Conservation (phyloP, 805 yeast genomes). For the Candida germanica region DNA sequence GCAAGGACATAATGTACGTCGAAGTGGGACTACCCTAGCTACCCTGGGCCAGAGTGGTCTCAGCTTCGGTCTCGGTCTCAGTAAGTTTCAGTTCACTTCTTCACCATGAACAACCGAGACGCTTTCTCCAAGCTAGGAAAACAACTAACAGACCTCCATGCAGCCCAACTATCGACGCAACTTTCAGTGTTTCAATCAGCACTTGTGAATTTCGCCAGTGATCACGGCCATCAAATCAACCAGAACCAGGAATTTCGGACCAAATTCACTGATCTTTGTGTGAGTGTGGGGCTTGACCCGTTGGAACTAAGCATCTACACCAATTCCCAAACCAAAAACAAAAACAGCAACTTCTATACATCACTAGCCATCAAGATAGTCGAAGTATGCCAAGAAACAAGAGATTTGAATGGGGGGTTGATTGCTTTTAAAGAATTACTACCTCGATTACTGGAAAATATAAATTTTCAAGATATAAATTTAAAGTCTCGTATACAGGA, state of each 20-base stretch:
- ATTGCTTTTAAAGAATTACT: conserved; percentile 52
- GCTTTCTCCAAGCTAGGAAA: conserved; percentile 51
- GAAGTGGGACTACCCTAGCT: too few relatives aligned
- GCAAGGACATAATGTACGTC: too few relatives aligned
- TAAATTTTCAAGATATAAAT: too few relatives aligned
- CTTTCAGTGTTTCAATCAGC: conserved; percentile 74
- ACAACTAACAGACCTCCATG: conserved; percentile 49
- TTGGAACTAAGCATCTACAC: conserved; percentile 37
- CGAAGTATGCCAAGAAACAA: conserved; percentile 68
- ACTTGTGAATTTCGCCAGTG: conserved; percentile 67
- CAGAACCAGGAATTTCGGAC: conserved; percentile 61
- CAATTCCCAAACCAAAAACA: conserved; percentile 30
- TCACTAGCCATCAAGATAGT: conserved; percentile 72
- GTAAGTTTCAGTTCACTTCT: too few relatives aligned
- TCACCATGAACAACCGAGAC: conserved; percentile 22
- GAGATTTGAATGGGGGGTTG: conserved; percentile 79
- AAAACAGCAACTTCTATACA: conserved; percentile 52
- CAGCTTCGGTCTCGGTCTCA: too few relatives aligned
- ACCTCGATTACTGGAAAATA: conserved; percentile 18
- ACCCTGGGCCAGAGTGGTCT: too few relatives aligned
- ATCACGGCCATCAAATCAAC: conserved; percentile 65
- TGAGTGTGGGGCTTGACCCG: conserved; percentile 83
- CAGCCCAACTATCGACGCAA: conserved; percentile 65
- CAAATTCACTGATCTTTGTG: conserved; percentile 74
- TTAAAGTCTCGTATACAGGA: conserved; percentile 33